Conservation (phyloP, 73 alveolate genomes). For the Paraurostyla sp. region DNA sequence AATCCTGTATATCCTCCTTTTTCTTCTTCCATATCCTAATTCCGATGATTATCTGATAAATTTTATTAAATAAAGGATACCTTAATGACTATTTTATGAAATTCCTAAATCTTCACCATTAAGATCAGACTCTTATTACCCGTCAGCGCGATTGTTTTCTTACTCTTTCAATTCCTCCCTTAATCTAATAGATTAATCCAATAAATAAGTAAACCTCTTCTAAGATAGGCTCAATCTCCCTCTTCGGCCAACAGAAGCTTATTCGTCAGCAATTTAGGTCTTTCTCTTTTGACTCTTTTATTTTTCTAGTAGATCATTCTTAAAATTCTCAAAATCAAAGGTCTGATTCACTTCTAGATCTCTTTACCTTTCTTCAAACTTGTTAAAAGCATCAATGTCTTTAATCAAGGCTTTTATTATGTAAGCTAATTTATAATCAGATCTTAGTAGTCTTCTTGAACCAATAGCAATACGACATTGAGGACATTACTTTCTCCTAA, state of each 20-base stretch:
- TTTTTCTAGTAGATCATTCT: neutral
- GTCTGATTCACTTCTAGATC: neutral
- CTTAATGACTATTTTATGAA: neutral
- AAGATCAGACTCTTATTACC: neutral
- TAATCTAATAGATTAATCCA: too few species aligned
- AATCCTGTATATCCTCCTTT: neutral
- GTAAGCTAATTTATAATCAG: constrained; percentile 54
- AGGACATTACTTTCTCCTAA: constrained; percentile 75
- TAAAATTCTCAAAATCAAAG: neutral
- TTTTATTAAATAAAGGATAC: neutral
- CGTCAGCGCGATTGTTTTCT: neutral
- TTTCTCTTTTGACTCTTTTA: neutral
- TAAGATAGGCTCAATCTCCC: neutral
- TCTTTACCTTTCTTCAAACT: constrained; percentile 45
- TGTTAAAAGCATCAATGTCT: constrained; percentile 62
- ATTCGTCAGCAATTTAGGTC: neutral
- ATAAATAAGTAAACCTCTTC: too few species aligned
- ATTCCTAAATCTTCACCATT: neutral
- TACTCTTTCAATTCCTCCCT: neutral
- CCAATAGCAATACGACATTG: constrained; percentile 64
- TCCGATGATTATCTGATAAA: neutral
- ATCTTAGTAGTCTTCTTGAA: constrained; percentile 59
- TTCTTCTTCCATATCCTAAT: neutral
- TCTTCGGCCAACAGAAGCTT: neutral
- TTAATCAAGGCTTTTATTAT: constrained; percentile 31